Conservation (phyloP, 2,329 filamentous ascomycete species). For the Verticillium tricorpus region DNA sequence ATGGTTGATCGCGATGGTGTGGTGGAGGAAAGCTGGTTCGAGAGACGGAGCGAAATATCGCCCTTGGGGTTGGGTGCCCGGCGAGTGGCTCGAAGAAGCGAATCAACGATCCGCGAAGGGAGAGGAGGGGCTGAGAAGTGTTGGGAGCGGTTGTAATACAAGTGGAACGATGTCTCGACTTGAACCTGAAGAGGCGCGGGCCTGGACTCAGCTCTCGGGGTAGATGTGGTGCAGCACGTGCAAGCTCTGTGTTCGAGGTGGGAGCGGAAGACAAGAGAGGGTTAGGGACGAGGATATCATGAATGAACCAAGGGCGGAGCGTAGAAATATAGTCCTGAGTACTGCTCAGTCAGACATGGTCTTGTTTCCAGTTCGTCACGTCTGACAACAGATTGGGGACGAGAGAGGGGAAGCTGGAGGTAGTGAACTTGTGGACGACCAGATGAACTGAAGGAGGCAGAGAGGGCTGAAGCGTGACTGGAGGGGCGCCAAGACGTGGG, state of each 20-base stretch:
- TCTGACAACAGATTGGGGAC: background rate
- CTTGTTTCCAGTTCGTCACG: background rate
- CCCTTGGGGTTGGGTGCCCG: background rate
- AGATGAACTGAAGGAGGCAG: background rate
- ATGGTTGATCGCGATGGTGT: constrained; percentile 18
- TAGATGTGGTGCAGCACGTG: background rate
- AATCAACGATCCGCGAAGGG: too few species aligned
- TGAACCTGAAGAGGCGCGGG: background rate
- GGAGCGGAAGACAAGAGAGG: constrained; percentile 1
- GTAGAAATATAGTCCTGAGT: background rate
- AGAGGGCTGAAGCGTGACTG: background rate
- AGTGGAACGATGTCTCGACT: background rate
- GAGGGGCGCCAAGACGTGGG: background rate
- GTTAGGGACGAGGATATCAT: background rate
- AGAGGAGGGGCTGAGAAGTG: background rate
- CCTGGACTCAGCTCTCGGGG: background rate
- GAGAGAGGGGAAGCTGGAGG: background rate
- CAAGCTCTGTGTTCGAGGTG: background rate
- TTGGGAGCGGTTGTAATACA: background rate
- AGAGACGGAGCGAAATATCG: background rate
- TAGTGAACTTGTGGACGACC: background rate
- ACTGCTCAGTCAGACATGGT: background rate
- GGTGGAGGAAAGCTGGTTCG: background rate
- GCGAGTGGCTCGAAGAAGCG: background rate
- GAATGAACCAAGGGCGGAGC: background rate